A percentile compares a stretch with the other conserved stretches of the same genome.
Evolutionary conservation across 768 basidiomycete genomes (phyloP).

Genomic region (Pleurotus sapidus): DNA sequence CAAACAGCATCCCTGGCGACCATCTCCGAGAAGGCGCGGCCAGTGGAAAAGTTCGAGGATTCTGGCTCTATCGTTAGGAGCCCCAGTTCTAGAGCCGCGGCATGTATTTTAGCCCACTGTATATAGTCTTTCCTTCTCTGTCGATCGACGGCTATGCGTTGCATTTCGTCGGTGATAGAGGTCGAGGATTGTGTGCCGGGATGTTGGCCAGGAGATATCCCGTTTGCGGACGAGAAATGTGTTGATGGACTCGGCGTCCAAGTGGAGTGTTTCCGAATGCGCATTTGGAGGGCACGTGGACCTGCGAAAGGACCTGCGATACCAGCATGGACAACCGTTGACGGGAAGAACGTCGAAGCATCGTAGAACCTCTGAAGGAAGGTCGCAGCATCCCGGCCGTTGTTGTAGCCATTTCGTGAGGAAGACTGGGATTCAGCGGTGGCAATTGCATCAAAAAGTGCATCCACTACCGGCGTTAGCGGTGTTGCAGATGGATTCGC

Average conservation of each 20-base stretch:
- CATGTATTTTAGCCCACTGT: slow-evolving; percentile 66
- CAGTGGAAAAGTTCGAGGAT: slow-evolving; percentile 40
- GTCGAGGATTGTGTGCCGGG: slow-evolving; percentile 18
- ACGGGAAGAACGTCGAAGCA: slow-evolving; percentile 49
- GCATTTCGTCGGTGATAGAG: slow-evolving; percentile 58
- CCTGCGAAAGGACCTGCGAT: slow-evolving; percentile 54
- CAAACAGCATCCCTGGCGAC: slow-evolving; percentile 64
- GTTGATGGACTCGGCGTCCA: slow-evolving; percentile 39
- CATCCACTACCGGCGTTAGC: slow-evolving; percentile 45
- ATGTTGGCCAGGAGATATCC: slow-evolving; percentile 13
- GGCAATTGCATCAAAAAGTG: slow-evolving; percentile 53
- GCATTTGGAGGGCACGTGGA: slow-evolving; percentile 54
- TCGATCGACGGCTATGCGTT: slow-evolving; percentile 56
- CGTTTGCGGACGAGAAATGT: slow-evolving; percentile 10
- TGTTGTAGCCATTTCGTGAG: slow-evolving; percentile 18
- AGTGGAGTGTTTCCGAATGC: slow-evolving; percentile 52
- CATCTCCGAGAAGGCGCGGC: slow-evolving; percentile 53
- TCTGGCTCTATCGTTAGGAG: slow-evolving; percentile 40
- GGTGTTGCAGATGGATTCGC: slow-evolving; percentile 49
- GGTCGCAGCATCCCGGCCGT: slow-evolving; percentile 29
- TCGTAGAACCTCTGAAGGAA: slow-evolving; percentile 52
- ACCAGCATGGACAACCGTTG: slow-evolving; percentile 49
- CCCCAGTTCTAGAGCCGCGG: slow-evolving; percentile 58
- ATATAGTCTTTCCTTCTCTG: slow-evolving; percentile 63
- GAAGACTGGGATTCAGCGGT: slow-evolving; percentile 24